phyloP scores from a whole-genome alignment of 2,329 filamentous ascomycete species.

The Aspergillus candidus region DNA sequence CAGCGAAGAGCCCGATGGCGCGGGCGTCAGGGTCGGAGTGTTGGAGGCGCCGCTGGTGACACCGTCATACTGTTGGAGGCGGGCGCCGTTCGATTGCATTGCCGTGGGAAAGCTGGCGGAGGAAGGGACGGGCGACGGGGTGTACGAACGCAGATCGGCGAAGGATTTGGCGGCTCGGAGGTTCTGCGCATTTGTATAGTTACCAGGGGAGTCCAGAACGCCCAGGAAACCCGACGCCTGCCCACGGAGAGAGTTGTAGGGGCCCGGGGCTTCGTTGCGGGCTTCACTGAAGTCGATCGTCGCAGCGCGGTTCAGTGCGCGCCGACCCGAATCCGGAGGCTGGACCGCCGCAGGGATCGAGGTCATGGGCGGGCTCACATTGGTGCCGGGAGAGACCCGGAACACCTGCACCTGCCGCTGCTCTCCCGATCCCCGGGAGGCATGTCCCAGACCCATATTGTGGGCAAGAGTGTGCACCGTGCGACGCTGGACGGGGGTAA shows the following conservation, averaged over 20 bases:
- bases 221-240: constrained; percentile 78
- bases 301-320: constrained; percentile 85
- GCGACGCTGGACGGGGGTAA: constrained; percentile 77
- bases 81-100: constrained; percentile 57
- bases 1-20: constrained; percentile 45
- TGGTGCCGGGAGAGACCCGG: constrained; percentile 48
- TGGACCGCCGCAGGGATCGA: constrained; percentile 59
- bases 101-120: constrained; percentile 77
- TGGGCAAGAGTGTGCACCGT: constrained; percentile 92
- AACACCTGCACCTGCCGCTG: constrained; percentile 87
- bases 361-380: constrained; percentile 57
- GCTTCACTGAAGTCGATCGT: constrained; percentile 92
- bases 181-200: constrained; percentile 65
- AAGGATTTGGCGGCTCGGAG: constrained; percentile 94
- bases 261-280: constrained; percentile 63
- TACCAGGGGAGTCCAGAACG: constrained; percentile 69
- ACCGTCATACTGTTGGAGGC: constrained; percentile 54
- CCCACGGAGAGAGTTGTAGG: constrained; percentile 66
- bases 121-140: constrained; percentile 84
- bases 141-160: constrained; percentile 89
- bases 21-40: constrained; percentile 62
- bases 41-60: constrained; percentile 53
- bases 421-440: constrained; percentile 81
- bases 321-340: constrained; percentile 69
- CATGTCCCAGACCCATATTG: constrained; percentile 86